Evolutionary conservation across 306 rosid genomes (phyloP).

Genomic region (Pachyrhizus erosus): DNA sequence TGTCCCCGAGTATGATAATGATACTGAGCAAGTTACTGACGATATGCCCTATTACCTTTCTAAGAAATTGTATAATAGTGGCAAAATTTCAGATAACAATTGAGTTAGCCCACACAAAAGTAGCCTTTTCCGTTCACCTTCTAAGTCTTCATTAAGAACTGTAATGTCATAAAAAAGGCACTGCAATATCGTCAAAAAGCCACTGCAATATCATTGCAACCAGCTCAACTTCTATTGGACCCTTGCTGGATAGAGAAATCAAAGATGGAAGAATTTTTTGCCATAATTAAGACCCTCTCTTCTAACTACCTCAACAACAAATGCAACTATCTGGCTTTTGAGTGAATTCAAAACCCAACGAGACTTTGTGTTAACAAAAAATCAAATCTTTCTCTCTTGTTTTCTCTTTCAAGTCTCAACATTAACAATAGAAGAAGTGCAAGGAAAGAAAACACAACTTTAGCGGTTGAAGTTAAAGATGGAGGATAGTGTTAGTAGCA

Average conservation of each 20-base stretch:
- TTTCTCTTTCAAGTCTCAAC: not conserved
- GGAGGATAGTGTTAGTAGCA: slow-evolving; percentile 51
- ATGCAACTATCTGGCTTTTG: too few species aligned
- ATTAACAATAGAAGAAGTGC: not conserved
- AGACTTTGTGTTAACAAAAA: slow-evolving; percentile 16
- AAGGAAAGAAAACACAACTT: not conserved
- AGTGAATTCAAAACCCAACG: not conserved
- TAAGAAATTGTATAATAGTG: slow-evolving; percentile 79
- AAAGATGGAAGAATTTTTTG: slow-evolving; percentile 77
- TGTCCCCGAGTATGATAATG: too few species aligned
- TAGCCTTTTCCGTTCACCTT: slow-evolving; percentile 90
- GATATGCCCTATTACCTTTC: too few species aligned
- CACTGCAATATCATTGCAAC: slow-evolving; percentile 96
- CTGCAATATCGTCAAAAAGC: slow-evolving; percentile 99
- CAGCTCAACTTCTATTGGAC: slow-evolving; percentile 97
- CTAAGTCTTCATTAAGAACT: slow-evolving; percentile 96
- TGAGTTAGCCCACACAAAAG: slow-evolving; percentile 89
- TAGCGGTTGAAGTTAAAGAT: slow-evolving; percentile 40
- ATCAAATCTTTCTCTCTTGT: not conserved
- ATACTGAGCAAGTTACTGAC: too few species aligned
- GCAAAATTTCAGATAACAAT: slow-evolving; percentile 88
- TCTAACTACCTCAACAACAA: slow-evolving; percentile 92
- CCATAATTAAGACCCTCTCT: slow-evolving; percentile 88
- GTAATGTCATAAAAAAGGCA: too few species aligned
- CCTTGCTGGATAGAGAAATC: slow-evolving; percentile 79